Conservation (phyloP, 306 rosid genomes). For the Cicer pinnatifidum region DNA sequence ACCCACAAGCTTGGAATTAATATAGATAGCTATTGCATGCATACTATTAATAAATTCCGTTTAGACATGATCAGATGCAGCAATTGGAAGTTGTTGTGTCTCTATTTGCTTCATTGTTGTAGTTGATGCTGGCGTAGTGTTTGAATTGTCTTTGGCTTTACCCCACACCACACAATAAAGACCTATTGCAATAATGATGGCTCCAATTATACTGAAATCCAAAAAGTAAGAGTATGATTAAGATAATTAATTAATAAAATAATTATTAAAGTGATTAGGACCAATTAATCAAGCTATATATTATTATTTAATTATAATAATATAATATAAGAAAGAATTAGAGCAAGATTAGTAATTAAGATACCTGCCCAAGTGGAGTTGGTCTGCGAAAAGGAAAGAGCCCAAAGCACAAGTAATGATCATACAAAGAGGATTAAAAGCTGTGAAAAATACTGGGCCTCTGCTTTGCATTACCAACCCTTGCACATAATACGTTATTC, state of each 20-base stretch:
- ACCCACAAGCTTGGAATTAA: conserved; percentile 3
- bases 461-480: conserved; percentile 64
- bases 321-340: background rate
- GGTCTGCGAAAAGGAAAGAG: conserved; percentile 64
- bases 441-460: conserved; percentile 77
- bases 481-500: conserved; percentile 69
- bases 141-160: conserved; percentile 62
- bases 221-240: background rate
- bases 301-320: background rate
- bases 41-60: background rate
- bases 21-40: conserved; percentile 14
- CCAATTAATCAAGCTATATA: background rate
- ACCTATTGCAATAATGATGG: conserved; percentile 64
- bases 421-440: conserved; percentile 83
- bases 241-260: background rate
- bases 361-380: conserved; percentile 74
- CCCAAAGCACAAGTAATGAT: conserved; percentile 58
- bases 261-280: too few relatives aligned
- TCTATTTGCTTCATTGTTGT: conserved; percentile 38
- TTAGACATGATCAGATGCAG: conserved; percentile 33
- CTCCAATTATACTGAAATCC: conserved; percentile 63
- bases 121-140: background rate
- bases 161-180: conserved; percentile 88
- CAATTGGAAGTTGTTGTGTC: conserved; percentile 44
- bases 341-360: background rate